Conservation (phyloP, 208 protist species). For the Trypanosoma avium region DNA sequence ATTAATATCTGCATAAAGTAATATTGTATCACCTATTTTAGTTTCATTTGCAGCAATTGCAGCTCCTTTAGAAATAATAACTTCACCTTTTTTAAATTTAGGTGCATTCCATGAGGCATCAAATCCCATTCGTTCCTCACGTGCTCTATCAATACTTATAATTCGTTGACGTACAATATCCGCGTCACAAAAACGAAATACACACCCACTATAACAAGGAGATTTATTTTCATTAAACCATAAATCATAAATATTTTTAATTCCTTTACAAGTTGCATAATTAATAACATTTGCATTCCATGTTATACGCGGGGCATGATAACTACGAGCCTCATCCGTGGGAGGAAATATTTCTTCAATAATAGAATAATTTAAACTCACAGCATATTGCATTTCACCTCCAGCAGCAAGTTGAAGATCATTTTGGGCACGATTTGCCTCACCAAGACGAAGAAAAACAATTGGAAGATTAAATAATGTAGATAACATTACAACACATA, state of each 20-base stretch:
- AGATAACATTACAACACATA: slow-evolving; percentile 58
- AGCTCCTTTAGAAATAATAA: slow-evolving; percentile 14
- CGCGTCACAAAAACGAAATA: not conserved
- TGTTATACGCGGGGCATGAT: slow-evolving; percentile 23
- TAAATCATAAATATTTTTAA: not conserved
- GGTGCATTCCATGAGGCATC: slow-evolving; percentile 1
- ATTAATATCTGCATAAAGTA: slow-evolving; percentile 22
- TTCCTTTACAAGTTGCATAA: slow-evolving; percentile 4
- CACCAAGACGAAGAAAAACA: slow-evolving; percentile 64
- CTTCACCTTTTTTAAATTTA: slow-evolving; percentile 18
- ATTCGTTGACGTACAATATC: not conserved
- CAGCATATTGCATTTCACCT: slow-evolving; percentile 24
- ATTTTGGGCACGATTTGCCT: slow-evolving; percentile 35
- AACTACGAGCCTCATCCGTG: not conserved
- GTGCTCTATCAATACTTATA: slow-evolving; percentile 16
- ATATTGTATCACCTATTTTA: slow-evolving; percentile 31
- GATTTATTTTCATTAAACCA: slow-evolving; percentile 1
- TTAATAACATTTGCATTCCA: slow-evolving; percentile 16
- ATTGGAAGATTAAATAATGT: slow-evolving; percentile 58
- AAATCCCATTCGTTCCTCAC: slow-evolving; percentile 30
- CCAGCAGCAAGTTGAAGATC: slow-evolving; percentile 55
- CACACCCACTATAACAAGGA: slow-evolving; percentile 6
- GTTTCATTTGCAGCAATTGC: slow-evolving; percentile 20
- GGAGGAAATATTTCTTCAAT: slow-evolving; percentile 28
- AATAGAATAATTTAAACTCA: slow-evolving; percentile 55